Base-by-base conservation (phyloP, 75 land plant genomes). In the Azolla pinnata region DNA sequence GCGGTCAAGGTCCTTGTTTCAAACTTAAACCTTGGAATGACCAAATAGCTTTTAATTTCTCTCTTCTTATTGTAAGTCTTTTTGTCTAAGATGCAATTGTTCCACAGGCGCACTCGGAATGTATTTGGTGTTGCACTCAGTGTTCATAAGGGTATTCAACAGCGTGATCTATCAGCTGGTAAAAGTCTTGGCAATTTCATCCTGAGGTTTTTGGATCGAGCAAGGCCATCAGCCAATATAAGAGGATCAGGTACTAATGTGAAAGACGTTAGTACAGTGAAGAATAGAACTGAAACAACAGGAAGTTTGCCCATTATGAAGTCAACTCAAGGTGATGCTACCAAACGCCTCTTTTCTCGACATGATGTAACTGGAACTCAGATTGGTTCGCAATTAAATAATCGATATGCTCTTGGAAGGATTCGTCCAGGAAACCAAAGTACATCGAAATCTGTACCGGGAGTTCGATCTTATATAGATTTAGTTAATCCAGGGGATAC, bases 221-320 rank as follows among this genome's bases (percentile, higher is more conserved):
- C 75, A 62, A 87, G 84, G 58, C 98, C 96, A 16, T 83, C 89
- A 48, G 98, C 98, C 38, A 73, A 88, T 38, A 92, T 92, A 4
- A 71, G 97, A 14, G 81, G 64, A 19, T 12, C 62, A 24, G 59
- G 71, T 32, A 46, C 60, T 5, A 14, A 14, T 38, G 12, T 8
- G n/a, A 2, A 2, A 18, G 4, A 3, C 17, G 49, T 18, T 18
- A 46, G 14, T 46, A 23, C 49, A 18, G 49, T 18, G 49, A 18
- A 46, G 49, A 46, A 46, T 18, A 46, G 21, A 46, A 18, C 21
- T 46, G 3, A 18, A 4, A 23, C 49, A 46, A 23, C 23, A 2
- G 14, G 49, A 2, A 38, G 42, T 38, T 14, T 4, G 14, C 49
- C n/a, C 7, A 23, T 23, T 18, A 46, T 18, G 2, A 18, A 46